Evolutionary conservation across 495 filamentous ascomycete genomes (phyloP).

Genomic region (Cercophora sp.): DNA sequence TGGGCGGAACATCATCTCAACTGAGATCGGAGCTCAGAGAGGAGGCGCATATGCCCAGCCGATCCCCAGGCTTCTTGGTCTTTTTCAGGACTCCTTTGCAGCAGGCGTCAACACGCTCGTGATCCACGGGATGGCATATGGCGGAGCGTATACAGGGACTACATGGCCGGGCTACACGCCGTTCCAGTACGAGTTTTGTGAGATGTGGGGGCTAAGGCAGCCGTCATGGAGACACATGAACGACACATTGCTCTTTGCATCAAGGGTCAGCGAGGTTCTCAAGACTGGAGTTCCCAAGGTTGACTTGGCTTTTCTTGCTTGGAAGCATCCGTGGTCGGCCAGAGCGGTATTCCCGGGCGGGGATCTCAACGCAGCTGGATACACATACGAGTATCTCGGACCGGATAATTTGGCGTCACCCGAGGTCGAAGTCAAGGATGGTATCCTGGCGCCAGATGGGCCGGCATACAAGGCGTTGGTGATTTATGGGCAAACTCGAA

Average conservation of each 20-base stretch:
- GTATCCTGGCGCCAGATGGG: conserved; percentile 35
- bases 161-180: conserved; percentile 49
- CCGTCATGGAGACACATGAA: conserved; percentile 42
- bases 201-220: conserved; percentile 40
- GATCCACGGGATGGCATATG: conserved; percentile 44
- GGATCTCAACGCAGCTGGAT: conserved; percentile 25
- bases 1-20: conserved; percentile 37
- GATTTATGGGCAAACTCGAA: conserved; percentile 33
- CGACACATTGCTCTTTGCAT: conserved; percentile 39
- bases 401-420: conserved; percentile 44
- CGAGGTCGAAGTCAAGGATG: conserved; percentile 33
- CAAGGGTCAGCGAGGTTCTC: conserved; percentile 33
- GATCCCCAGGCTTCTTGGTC: conserved; percentile 24
- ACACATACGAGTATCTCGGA: conserved; percentile 47
- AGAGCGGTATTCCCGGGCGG: conserved; percentile 12
- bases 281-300: conserved; percentile 39
- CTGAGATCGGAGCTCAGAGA: conserved; percentile 34
- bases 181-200: conserved; percentile 41
- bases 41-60: conserved; percentile 29
- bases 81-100: conserved; percentile 32
- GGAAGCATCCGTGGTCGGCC: conserved; percentile 15
- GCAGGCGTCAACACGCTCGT: conserved; percentile 45
- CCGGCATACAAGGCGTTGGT: conserved; percentile 46
- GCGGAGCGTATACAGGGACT: conserved; percentile 32
- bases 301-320: conserved; percentile 39